Percentiles rank a stretch among this genome's conserved stretches.
phyloP scores from a whole-genome alignment of 306 rosid genomes.

The Pterocarpus macrocarpus region DNA sequence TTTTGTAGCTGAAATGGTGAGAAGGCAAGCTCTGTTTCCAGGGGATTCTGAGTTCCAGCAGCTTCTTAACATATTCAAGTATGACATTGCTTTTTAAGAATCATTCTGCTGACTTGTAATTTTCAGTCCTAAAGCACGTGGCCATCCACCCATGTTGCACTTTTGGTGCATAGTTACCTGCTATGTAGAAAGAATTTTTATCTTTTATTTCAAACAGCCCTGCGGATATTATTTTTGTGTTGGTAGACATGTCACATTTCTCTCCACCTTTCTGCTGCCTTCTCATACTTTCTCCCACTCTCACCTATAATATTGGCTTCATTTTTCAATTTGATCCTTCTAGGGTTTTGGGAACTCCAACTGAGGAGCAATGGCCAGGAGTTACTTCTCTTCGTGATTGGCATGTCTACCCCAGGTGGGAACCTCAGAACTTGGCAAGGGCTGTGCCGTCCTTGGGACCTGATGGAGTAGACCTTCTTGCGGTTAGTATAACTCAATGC shows the following conservation, averaged over 20 bases:
- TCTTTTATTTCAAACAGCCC: not conserved
- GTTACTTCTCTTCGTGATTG: conserved; percentile 87
- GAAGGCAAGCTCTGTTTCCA: conserved; percentile 88
- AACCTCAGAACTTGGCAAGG: conserved; percentile 71
- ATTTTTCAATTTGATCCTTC: conserved; percentile 22
- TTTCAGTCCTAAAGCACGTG: conserved; percentile 11
- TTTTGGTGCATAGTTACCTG: not conserved
- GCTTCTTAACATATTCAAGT: conserved; percentile 91
- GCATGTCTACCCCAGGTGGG: conserved; percentile 95
- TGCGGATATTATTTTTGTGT: not conserved
- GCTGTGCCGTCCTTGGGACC: conserved; percentile 79
- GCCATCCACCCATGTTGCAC: not conserved
- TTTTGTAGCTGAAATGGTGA: conserved; percentile 83
- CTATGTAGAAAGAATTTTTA: not conserved
- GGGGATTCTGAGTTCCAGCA: conserved; percentile 98
- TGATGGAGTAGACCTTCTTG: conserved; percentile 86
- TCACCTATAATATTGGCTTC: conserved; percentile 9
- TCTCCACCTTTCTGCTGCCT: not conserved
- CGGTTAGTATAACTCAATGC: conserved; percentile 55
- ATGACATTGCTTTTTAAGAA: not conserved
- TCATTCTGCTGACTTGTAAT: not conserved
- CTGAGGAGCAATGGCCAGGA: conserved; percentile 89
- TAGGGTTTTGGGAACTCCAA: conserved; percentile 91
- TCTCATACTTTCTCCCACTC: not conserved
- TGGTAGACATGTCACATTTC: not conserved